Base-by-base conservation (phyloP, 345 rosid genomes). In the Schrenkiella parvula region DNA sequence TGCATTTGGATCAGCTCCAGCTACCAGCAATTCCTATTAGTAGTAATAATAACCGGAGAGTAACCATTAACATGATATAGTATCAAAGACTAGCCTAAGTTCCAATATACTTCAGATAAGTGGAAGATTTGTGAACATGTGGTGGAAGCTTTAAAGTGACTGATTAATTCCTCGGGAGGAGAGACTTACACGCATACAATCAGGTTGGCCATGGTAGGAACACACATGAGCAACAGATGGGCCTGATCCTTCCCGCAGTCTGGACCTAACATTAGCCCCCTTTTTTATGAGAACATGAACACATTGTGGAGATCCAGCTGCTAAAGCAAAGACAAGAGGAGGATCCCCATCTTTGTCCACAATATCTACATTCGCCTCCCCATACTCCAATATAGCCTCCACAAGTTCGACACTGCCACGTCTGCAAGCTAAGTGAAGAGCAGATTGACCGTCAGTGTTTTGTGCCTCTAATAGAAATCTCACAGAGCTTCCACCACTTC, bases 181-280 rank as follows among this genome's bases (percentile, higher is more conserved):
- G 70, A 74, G 74, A 82, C 96, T 75, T 86, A 95, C 99, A 56
- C 80, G 92, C 97, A 95, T 91, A 83, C 99, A 91, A 68, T 91
- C 99, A 67, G 99, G 96, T 70, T 95, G 99, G 64, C 99, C 99
- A 82, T 95, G 96, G 75, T 89, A 91, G 15, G 97, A 96, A 86
- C 99, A 95, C 61, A 91, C 96, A 83, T 95, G 99, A 70, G 98
- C 92, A 63, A 95, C 88, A 26, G 98, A 95, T 4, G 95, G 99
- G 75, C 97, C 96, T 69, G 82, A 70, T 59, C 99, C 97, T 72
- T 91, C 92, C 71, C 95, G 86, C 81, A 89, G 80, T 77, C 93
- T 86, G 61, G 95, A 91, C 78, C 82, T 84, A 70, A 88, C 97
- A 65, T 89, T 86, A 50, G 96, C 91, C 64, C 89, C 92, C 71